These are phyloP conservation scores for Penicillium subrubescens DNA, from an alignment of 495 filamentous ascomycete species.

Conservation along the genomic window DNA sequence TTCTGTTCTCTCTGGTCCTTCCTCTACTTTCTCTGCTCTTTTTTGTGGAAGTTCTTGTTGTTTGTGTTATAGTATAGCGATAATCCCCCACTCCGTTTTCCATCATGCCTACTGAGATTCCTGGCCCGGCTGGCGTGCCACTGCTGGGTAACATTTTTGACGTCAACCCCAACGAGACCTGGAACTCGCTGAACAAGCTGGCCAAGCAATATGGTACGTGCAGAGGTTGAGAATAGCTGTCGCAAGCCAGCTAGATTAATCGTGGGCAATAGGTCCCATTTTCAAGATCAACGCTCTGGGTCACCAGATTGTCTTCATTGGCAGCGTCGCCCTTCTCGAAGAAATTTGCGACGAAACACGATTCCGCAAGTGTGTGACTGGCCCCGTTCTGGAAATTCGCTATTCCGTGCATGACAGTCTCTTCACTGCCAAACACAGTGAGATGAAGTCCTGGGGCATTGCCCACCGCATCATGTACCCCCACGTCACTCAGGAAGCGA, in stretches of 20 bases:
- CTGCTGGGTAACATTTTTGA: slow-evolving; percentile 70
- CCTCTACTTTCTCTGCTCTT: background rate
- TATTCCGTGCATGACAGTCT: slow-evolving; percentile 67
- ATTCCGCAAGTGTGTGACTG: slow-evolving; percentile 66
- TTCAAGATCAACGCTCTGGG: slow-evolving; percentile 66
- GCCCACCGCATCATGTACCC: slow-evolving; percentile 31
- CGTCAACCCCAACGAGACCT: slow-evolving; percentile 61
- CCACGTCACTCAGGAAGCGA: slow-evolving; percentile 20
- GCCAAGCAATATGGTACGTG: slow-evolving; percentile 62
- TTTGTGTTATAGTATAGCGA: slow-evolving; percentile 10
- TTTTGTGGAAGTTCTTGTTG: background rate
- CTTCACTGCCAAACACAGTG: slow-evolving; percentile 64
- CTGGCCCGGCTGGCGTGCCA: slow-evolving; percentile 66
- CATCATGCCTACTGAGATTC: slow-evolving; percentile 56
- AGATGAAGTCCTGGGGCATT: slow-evolving; percentile 71
- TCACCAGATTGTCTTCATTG: slow-evolving; percentile 55
- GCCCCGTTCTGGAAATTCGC: slow-evolving; percentile 61
- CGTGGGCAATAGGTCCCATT: slow-evolving; percentile 55
- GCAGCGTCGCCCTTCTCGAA: slow-evolving; percentile 59
- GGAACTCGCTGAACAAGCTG: slow-evolving; percentile 62
- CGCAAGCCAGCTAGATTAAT: background rate
- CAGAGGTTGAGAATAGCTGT: background rate
- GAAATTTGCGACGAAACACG: slow-evolving; percentile 73
- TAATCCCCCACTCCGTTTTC: slow-evolving; percentile 7
- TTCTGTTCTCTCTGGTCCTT: slow-evolving; percentile 3